Percentiles rank a stretch among this genome's conserved stretches.
These are phyloP conservation scores for Fraxinus ornus DNA, from an alignment of 305 asterid genomes.

Conservation along the genomic window DNA sequence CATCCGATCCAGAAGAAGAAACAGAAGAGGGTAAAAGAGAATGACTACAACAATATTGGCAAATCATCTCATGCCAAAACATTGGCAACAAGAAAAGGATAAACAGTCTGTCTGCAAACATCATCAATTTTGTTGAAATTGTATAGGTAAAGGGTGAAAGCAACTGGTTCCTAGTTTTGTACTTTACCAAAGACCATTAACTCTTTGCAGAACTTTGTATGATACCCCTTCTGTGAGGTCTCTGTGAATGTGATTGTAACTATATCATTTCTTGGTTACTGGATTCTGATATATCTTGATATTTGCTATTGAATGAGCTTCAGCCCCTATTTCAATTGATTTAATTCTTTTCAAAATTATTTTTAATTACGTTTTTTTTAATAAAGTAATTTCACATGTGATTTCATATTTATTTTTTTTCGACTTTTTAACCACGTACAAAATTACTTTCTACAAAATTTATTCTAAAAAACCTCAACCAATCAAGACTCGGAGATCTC, in stretches of 20 bases:
- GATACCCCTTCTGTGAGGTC: conserved; percentile 11
- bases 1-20: conserved; percentile 59
- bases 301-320: not conserved
- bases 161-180: conserved; percentile 13
- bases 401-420: no score
- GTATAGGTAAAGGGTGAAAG: conserved; percentile 36
- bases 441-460: no score
- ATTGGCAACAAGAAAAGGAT: conserved; percentile 2
- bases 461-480: not conserved
- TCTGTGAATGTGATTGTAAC: conserved; percentile 35
- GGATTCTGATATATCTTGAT: conserved; percentile 19
- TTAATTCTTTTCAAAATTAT: no score
- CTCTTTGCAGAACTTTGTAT: conserved; percentile 19
- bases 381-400: not conserved
- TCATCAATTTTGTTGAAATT: conserved; percentile 13
- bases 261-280: conserved; percentile 8
- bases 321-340: not conserved
- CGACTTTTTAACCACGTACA: not conserved
- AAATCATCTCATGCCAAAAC: conserved; percentile 16
- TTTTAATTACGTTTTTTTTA: no score
- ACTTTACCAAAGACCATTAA: conserved; percentile 1
- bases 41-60: conserved; percentile 21
- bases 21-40: conserved; percentile 50
- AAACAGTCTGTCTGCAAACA: conserved; percentile 5
- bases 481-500: not conserved